Percentiles rank a stretch among this genome's conserved stretches.
Conservation (phyloP, 352 stramenopile species). For the Pythium pyrilobum region DNA sequence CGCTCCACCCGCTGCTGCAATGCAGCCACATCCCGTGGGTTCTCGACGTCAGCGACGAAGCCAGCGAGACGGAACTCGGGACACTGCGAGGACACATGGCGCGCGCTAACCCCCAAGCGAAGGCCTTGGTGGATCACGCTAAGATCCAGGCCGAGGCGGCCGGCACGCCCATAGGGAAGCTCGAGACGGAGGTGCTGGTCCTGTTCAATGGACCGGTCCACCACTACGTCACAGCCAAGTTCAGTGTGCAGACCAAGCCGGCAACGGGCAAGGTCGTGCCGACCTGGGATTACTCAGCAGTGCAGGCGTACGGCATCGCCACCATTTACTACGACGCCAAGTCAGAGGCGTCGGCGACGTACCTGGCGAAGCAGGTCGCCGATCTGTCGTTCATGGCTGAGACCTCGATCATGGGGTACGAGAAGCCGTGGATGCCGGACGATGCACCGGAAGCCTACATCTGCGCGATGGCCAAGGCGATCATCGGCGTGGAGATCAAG, state of each 20-base stretch:
- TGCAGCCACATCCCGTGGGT: constrained; percentile 22
- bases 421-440: constrained; percentile 17
- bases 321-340: constrained; percentile 13
- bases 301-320: constrained; percentile 15
- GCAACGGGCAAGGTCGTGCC: constrained; percentile 22
- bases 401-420: constrained; percentile 13
- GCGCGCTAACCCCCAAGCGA: constrained; percentile 16
- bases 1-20: constrained; percentile 10
- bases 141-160: not conserved
- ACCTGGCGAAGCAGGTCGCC: constrained; percentile 10
- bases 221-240: constrained; percentile 15
- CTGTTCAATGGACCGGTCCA: constrained; percentile 17
- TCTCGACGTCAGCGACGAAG: constrained; percentile 10
- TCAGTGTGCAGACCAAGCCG: constrained; percentile 16
- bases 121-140: constrained; percentile 5
- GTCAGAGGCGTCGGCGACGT: constrained; percentile 1
- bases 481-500: constrained; percentile 19
- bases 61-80: constrained; percentile 14
- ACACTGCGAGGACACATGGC: constrained; percentile 17
- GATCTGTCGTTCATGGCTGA: constrained; percentile 15
- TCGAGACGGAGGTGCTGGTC: constrained; percentile 16
- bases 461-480: constrained; percentile 12
- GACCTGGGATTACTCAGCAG: constrained; percentile 21
- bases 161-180: not conserved
- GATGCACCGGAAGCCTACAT: constrained; percentile 20